These are phyloP conservation scores for Triticum monococcum DNA, from an alignment of 176 grass and related monocot genomes.

Conservation along the genomic window DNA sequence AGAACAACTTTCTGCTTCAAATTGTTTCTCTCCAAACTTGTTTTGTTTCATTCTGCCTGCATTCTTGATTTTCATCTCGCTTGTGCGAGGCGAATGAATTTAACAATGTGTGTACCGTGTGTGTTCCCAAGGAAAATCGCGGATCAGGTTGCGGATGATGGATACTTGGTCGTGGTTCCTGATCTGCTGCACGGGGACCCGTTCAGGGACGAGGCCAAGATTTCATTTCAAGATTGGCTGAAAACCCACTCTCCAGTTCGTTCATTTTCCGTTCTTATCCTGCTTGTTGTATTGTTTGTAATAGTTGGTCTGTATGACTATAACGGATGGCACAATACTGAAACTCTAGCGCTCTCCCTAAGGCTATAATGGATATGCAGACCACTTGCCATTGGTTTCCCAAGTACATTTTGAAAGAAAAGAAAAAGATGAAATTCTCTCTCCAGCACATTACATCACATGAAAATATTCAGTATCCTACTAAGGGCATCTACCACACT, in stretches of 20 bases:
- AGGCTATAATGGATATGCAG: not conserved
- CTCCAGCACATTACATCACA: not conserved
- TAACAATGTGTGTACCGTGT: not conserved
- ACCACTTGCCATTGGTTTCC: not conserved
- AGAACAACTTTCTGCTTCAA: not conserved
- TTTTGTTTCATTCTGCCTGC: not conserved
- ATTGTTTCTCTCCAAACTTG: not conserved
- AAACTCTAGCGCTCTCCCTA: not conserved
- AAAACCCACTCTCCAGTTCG: conserved; percentile 49
- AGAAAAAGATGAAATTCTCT: not conserved
- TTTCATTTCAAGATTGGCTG: conserved; percentile 43
- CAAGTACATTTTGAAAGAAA: not conserved
- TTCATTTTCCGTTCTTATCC: not conserved
- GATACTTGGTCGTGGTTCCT: conserved; percentile 64
- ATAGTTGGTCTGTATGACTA: not conserved
- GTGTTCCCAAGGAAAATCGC: conserved; percentile 52
- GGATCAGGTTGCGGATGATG: conserved; percentile 44
- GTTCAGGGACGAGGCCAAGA: conserved; percentile 33
- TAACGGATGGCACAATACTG: not conserved
- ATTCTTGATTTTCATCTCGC: not conserved
- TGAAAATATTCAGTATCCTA: not conserved
- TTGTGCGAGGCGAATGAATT: not conserved
- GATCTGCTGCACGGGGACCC: conserved; percentile 60
- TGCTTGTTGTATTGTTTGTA: not conserved
- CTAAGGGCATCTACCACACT: not conserved